Base-by-base conservation (phyloP, 164 flowering plant genomes). In the Umbilicus rupestris region DNA sequence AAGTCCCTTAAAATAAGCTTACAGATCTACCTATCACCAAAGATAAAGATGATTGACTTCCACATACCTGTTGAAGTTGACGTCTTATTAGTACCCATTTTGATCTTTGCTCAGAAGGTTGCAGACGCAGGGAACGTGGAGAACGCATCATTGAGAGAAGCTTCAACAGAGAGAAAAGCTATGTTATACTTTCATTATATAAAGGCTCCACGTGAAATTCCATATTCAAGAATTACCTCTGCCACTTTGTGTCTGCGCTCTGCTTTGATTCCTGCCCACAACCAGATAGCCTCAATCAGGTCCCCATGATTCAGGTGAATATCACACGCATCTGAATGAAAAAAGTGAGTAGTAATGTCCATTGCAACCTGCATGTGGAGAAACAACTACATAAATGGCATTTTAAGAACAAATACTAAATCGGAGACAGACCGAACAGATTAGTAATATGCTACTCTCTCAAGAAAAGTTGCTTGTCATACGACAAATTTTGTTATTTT, bases 221-320 rank as follows among this genome's bases (percentile, higher is more conserved):
- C 22, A 47, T 49, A 20, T 58, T 15, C 39, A 42, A 68, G 30
- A 29, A 52, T 55, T 78, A 90, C 98, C 97, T 88, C 89, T 58
- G 97, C 94, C 41, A 90, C 97, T 80, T 85, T 88, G 66, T 73
- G 83, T 67, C 94, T 84, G 42, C 78, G 83, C 71, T 84, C 90
- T 63, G 82, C 75, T 72, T 83, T 83, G 45, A 93, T 82, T 71
- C 98, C 98, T 52, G 78, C 72, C 98, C 98, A 93, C 20, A 84
- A 83, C 98, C 98, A 93, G 63, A 93, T 86, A 29, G 92, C 92
- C 46, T 90, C 92, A 71, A 88, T 73, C 65, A 93, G 76, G 72
- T 79, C 77, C 39, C 83, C 92, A 69, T 93, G 97, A 78, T 88
- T 93, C 52, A 93, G 70, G 68, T 87, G 96, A 76, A 93, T 86